Evolutionary conservation across 2,329 filamentous ascomycete species (phyloP).

Genomic region (Drechslerella stenobrocha): DNA sequence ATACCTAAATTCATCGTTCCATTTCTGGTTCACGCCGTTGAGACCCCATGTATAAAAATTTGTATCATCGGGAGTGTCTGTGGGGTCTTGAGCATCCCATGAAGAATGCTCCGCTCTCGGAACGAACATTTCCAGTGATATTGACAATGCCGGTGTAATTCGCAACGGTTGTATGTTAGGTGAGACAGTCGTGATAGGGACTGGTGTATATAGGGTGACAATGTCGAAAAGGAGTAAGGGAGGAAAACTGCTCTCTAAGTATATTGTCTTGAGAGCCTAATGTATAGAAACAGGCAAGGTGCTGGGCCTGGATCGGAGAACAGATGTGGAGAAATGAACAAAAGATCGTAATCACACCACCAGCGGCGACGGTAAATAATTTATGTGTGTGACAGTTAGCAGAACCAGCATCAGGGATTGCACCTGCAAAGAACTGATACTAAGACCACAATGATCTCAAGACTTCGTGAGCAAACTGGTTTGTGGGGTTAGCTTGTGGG

Average conservation of each 20-base stretch:
- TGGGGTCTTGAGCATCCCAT: slow-evolving; percentile 40
- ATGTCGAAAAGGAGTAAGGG: neutral
- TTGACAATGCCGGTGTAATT: neutral
- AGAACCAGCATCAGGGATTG: slow-evolving; percentile 38
- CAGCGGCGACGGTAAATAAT: slow-evolving; percentile 34
- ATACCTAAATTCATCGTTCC: slow-evolving; percentile 45
- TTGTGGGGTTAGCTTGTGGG: slow-evolving; percentile 13
- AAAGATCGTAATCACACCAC: slow-evolving; percentile 15
- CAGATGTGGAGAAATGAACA: slow-evolving; percentile 43
- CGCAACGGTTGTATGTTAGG: neutral
- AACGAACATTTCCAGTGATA: slow-evolving; percentile 28
- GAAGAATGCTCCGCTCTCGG: slow-evolving; percentile 29
- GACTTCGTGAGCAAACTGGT: slow-evolving; percentile 22
- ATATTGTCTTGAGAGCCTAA: neutral
- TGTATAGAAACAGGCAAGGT: slow-evolving; percentile 1
- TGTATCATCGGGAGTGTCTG: slow-evolving; percentile 36
- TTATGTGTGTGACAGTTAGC: slow-evolving; percentile 19
- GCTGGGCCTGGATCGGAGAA: slow-evolving; percentile 38
- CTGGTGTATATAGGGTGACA: neutral
- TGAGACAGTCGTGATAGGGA: neutral
- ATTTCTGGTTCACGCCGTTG: slow-evolving; percentile 44
- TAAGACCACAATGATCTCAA: slow-evolving; percentile 48
- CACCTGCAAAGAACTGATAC: slow-evolving; percentile 27
- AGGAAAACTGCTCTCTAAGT: neutral
- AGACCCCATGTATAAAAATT: slow-evolving; percentile 47